A percentile compares a stretch with the other conserved stretches of the same genome.
These are phyloP conservation scores for Candida montana DNA, from an alignment of 805 yeast species.

Conservation along the genomic window DNA sequence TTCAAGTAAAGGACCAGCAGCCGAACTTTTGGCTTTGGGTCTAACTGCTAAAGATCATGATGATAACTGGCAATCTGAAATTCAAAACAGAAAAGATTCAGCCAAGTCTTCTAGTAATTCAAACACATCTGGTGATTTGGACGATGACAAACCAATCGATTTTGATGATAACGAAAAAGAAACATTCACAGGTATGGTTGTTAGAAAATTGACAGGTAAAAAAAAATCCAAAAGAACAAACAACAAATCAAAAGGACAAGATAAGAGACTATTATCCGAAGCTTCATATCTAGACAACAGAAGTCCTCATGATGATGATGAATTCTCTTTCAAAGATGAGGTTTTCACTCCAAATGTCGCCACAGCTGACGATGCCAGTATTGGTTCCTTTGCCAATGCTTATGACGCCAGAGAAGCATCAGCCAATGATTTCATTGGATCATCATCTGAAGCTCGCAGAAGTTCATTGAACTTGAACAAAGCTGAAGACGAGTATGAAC, in stretches of 20 bases:
- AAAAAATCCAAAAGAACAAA: conserved; percentile 14
- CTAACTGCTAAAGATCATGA: conserved; percentile 78
- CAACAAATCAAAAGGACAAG: conserved; percentile 11
- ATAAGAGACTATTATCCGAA: conserved; percentile 14
- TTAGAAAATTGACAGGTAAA: conserved; percentile 36
- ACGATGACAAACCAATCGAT: conserved; percentile 25
- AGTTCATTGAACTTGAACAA: not conserved
- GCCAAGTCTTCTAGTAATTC: conserved; percentile 10
- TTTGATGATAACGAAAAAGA: conserved; percentile 31
- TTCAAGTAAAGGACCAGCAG: conserved; percentile 29
- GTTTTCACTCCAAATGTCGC: conserved; percentile 12
- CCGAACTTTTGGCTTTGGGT: conserved; percentile 70
- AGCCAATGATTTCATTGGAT: conserved; percentile 20
- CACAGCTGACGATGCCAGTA: conserved; percentile 12
- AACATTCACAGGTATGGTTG: conserved; percentile 38
- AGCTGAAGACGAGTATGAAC: not conserved
- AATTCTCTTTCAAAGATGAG: conserved; percentile 8
- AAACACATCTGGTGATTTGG: conserved; percentile 16
- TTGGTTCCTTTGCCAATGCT: conserved; percentile 18
- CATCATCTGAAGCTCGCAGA: not conserved
- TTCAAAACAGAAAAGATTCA: conserved; percentile 19
- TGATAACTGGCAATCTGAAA: conserved; percentile 64
- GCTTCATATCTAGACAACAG: conserved; percentile 2
- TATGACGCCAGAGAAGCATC: conserved; percentile 12
- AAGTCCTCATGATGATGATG: conserved; percentile 4